A percentile compares a stretch with the other conserved stretches of the same genome.
Conservation (phyloP, 352 stramenopile species). For the Phytophthora cryptogea region DNA sequence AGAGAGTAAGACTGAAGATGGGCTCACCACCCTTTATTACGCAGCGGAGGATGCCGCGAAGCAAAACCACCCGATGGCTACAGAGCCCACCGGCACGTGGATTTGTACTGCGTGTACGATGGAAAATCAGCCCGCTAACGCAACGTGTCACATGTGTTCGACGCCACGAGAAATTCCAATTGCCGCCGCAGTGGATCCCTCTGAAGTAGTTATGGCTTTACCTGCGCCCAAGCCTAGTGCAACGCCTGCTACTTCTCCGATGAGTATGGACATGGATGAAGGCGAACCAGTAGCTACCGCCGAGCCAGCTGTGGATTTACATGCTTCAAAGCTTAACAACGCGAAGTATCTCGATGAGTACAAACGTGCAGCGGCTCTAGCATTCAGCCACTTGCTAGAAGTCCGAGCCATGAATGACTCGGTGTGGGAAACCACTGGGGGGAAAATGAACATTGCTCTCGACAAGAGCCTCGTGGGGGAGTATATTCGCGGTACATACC, state of each 20-base stretch:
- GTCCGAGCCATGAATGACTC: slow-evolving; percentile 38
- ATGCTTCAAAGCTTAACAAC: slow-evolving; percentile 41
- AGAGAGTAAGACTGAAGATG: slow-evolving; percentile 41
- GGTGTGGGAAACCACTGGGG: slow-evolving; percentile 75
- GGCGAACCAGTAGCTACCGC: slow-evolving; percentile 7
- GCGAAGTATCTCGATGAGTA: slow-evolving; percentile 51
- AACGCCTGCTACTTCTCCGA: slow-evolving; percentile 31
- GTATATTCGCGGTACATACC: slow-evolving; percentile 76
- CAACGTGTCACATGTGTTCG: slow-evolving; percentile 74
- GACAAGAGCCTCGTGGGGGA: slow-evolving; percentile 55
- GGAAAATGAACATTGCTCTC: slow-evolving; percentile 54
- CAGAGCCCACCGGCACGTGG: slow-evolving; percentile 40
- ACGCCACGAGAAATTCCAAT: slow-evolving; percentile 52
- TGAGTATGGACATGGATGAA: slow-evolving; percentile 46
- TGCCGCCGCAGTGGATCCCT: slow-evolving; percentile 35
- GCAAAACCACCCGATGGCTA: slow-evolving; percentile 29
- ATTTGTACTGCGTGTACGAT: slow-evolving; percentile 78
- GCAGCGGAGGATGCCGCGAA: slow-evolving; percentile 58
- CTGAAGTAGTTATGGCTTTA: slow-evolving; percentile 40
- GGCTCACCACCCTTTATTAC: slow-evolving; percentile 71
- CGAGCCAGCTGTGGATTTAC: slow-evolving; percentile 13
- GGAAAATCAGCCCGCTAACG: slow-evolving; percentile 64
- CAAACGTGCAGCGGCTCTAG: slow-evolving; percentile 50
- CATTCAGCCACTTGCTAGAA: slow-evolving; percentile 37
- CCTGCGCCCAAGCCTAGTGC: slow-evolving; percentile 32